Evolutionary conservation across 2,329 filamentous ascomycete species (phyloP), one percentile per base, ranked within the genome.

Genomic region (Beauveria australis): DNA sequence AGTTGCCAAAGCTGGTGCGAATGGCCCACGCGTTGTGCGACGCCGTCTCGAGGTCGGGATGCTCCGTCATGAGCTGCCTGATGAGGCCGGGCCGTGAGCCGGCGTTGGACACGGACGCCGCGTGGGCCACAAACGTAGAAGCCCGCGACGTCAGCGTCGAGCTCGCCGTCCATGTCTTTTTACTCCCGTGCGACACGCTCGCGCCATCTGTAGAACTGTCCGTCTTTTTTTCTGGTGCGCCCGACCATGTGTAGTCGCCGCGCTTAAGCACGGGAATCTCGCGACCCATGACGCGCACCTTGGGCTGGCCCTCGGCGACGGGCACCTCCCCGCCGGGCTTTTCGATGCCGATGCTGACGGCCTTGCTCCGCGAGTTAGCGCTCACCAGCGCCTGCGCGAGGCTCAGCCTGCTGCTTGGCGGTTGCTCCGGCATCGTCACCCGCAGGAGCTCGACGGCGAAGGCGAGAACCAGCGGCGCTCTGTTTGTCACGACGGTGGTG

Each of bases 361-460:
- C 91, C 73, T 92, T 92, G 41, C 83, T 85, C 64, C 86, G 83
- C 63, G 89, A 91, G 69, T 93, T 94, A 30, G 86, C 85, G 69
- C 89, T 92, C 18, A 95, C 89, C 1, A 94, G 86, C 0, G 89
- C 91, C 72, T 96, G 91, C 0, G 87, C 89, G 22, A 96, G 76
- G 69, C 91, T 95, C 22, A 96, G 76, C 52, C 90, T 81, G 70
- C 90, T 93, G n/a, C 89, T 94, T 3, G 87, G 79, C 3, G 91
- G 91, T 70, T 96, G 92, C 65, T 89, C 87, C 0, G 91, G 89
- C 87, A 92, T 93, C 0, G 90, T 95, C 69, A 88, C 86, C 51
- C 89, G 87, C 52, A 95, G 71, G 53, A 93, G 70, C 62, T 85
- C 83, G 16, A 91, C 82, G 1, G 88, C 86, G 72, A 95, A 95